phyloP scores from a whole-genome alignment of 352 stramenopile species.

The Pythium rishiriense region DNA sequence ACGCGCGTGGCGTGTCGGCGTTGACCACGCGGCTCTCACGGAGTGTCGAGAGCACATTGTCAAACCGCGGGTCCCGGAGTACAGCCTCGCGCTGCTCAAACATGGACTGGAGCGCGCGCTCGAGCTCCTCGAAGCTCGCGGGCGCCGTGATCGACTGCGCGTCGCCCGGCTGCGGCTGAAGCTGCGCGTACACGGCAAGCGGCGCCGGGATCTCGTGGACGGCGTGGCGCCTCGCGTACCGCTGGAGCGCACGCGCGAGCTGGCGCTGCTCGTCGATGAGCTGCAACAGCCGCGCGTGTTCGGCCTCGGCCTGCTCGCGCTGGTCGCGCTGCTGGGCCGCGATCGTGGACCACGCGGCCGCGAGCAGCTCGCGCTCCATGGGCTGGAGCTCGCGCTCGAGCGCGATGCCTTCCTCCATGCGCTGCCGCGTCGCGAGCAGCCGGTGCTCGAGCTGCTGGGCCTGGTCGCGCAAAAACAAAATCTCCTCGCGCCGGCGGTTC shows the following conservation, averaged over 20 bases:
- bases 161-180: neutral
- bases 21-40: neutral
- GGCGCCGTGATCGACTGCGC: neutral
- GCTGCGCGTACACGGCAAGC: conserved; percentile 9
- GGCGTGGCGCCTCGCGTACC: conserved; percentile 7
- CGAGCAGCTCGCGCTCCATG: conserved; percentile 6
- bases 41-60: neutral
- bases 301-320: conserved; percentile 23
- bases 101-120: conserved; percentile 7
- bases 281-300: conserved; percentile 27
- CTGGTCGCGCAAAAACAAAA: conserved; percentile 13
- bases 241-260: conserved; percentile 22
- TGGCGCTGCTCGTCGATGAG: conserved; percentile 30
- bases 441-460: conserved; percentile 2
- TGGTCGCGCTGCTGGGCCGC: conserved; percentile 13
- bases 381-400: neutral
- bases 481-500: conserved; percentile 15
- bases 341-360: conserved; percentile 11
- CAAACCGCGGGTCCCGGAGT: neutral
- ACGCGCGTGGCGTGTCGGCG: neutral
- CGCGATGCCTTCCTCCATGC: conserved; percentile 6
- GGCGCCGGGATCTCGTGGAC: conserved; percentile 10
- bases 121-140: conserved; percentile 6
- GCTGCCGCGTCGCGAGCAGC: neutral
- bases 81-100: conserved; percentile 2